Base-by-base conservation (phyloP, 192 early-diverging fungal species). In the Podila horticola region DNA sequence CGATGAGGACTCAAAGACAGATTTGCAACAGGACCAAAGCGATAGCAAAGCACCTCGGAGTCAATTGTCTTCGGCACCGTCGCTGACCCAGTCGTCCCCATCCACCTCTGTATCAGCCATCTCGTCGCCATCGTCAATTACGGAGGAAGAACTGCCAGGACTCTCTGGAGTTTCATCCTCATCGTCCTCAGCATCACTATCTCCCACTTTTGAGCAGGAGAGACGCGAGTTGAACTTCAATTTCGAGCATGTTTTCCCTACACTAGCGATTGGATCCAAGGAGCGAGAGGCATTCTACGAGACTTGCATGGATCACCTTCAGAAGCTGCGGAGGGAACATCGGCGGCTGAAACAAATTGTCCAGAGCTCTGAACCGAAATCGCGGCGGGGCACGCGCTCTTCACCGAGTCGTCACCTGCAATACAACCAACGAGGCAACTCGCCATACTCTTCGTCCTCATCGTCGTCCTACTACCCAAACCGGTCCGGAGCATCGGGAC, bases 221-320 rank as follows among this genome's bases (percentile, higher is more conserved):
- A 59, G 71, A 58, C 64, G 52, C 24, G 70, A 68, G 3, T 59
- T 81, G 71, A 48, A 64, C 38, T 65, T 58, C 20, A 69, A 55
- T 4, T 81, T 81, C 17, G 62, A 65, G 13, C 61, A 73, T 63
- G 77, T 81, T 4, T 45, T 81, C 17, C 77, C 77, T 4, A 81
- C 66, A 20, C 62, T 81, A 13, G 62, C 77, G n/a, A 72, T 81
- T 19, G 77, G 77, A 69, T 81, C 77, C 41, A 81, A 81, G 51
- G 77, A 81, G 34, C 77, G 77, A 13, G 77, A 81, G 49, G 77
- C 71, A 9, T 72, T 81, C 34, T 81, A 81, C 52, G 77, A 81
- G 55, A 66, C 34, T 10, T 69, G 66, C n/a, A 81, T 81, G 77
- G 77, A 81, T 28, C 77, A 73, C 12, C 67, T 81, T 17, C 77